Conservation (phyloP, 2,329 filamentous ascomycete genomes). For the Fusarium euwallaceae region DNA sequence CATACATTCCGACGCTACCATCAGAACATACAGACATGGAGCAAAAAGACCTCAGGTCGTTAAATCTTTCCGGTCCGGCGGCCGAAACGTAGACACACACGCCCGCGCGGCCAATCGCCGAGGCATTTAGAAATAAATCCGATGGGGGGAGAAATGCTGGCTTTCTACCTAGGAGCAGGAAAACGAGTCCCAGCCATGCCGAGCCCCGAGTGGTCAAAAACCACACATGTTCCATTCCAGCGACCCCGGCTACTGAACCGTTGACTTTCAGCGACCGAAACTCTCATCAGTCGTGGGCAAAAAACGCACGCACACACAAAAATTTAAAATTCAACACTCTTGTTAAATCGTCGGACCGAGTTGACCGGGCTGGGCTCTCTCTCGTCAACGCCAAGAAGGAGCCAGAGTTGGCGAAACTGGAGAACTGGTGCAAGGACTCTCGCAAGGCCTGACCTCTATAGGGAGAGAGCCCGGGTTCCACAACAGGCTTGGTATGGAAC, state of each 20-base stretch:
- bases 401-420: conserved; percentile 30
- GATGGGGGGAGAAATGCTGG: conserved; percentile 2
- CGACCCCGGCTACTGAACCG: conserved; percentile 21
- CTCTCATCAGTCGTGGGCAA: conserved; percentile 16
- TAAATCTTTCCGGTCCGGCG: not conserved
- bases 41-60: not conserved
- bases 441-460: not conserved
- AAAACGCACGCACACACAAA: conserved; percentile 1
- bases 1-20: conserved; percentile 3
- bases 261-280: conserved; percentile 37
- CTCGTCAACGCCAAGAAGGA: conserved; percentile 32
- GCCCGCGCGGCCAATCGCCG: conserved; percentile 1
- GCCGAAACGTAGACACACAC: not conserved
- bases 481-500: conserved; percentile 40
- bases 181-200: conserved; percentile 24
- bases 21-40: not conserved
- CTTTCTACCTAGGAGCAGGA: not conserved
- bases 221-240: conserved; percentile 38
- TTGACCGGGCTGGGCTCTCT: conserved; percentile 30
- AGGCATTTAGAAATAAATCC: not conserved
- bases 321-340: not conserved
- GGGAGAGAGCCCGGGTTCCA: conserved; percentile 22
- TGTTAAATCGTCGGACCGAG: conserved; percentile 5
- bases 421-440: conserved; percentile 23
- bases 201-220: conserved; percentile 2